Conservation (phyloP, 768 basidiomycete species). For the Lactarius hengduanensis region DNA sequence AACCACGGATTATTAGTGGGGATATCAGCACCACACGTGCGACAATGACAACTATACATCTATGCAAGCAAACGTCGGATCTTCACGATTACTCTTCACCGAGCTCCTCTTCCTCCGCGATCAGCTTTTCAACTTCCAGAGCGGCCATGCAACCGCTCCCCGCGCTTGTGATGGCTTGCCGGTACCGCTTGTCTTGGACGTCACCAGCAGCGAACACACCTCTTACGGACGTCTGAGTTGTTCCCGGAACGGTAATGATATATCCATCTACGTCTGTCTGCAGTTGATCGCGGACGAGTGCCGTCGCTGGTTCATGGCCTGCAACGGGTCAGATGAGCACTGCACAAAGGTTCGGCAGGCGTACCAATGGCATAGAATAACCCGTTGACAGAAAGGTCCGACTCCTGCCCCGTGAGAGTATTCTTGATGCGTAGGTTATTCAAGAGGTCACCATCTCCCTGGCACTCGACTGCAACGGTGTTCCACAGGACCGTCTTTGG, state of each 20-base stretch:
- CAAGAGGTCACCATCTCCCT: conserved; percentile 92
- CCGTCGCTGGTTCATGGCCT: conserved; percentile 91
- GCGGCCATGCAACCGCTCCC: conserved; percentile 98
- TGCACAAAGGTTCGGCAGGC: conserved; percentile 9
- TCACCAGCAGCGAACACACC: conserved; percentile 99
- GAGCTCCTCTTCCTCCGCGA: conserved; percentile 83
- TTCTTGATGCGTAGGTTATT: conserved; percentile 85
- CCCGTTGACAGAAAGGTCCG: conserved; percentile 84
- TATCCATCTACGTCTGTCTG: conserved; percentile 93
- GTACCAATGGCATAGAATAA: conserved; percentile 91
- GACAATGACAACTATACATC: conserved; percentile 8
- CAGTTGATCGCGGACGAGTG: conserved; percentile 81
- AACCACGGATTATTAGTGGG: neutral
- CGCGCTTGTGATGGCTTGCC: conserved; percentile 92
- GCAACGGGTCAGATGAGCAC: conserved; percentile 1
- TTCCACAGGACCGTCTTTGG: conserved; percentile 83
- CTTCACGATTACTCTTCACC: conserved; percentile 36
- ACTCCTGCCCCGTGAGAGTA: conserved; percentile 72
- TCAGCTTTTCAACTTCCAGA: conserved; percentile 86
- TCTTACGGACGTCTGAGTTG: conserved; percentile 89
- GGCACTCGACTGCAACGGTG: conserved; percentile 89
- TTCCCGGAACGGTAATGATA: conserved; percentile 94
- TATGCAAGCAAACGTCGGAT: neutral
- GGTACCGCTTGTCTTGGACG: conserved; percentile 94
- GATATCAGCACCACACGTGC: neutral